A percentile compares a stretch with the other conserved stretches of the same genome.
phyloP scores from a whole-genome alignment of 2,329 filamentous ascomycete species.

The Aspergillus thermomutatus region DNA sequence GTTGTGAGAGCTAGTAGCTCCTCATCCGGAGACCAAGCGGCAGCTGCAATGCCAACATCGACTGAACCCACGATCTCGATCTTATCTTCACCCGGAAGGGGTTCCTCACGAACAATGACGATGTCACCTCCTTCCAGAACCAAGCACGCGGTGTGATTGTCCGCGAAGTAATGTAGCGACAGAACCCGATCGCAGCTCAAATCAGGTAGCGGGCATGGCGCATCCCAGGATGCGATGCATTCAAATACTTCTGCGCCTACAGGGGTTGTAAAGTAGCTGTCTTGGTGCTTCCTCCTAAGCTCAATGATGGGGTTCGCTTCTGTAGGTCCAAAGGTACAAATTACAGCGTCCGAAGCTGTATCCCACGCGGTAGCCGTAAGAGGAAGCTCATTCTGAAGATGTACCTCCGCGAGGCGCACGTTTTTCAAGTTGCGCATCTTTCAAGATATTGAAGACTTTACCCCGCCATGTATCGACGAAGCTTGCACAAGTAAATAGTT shows the following conservation, averaged over 20 bases:
- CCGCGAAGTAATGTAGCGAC: conserved; percentile 79
- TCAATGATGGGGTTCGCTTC: conserved; percentile 68
- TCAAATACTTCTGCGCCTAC: conserved; percentile 40
- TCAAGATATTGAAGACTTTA: conserved; percentile 25
- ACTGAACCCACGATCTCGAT: conserved; percentile 96
- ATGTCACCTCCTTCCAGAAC: conserved; percentile 91
- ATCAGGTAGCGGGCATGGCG: conserved; percentile 73
- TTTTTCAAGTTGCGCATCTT: conserved; percentile 86
- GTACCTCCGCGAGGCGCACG: conserved; percentile 66
- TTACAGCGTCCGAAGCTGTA: conserved; percentile 67
- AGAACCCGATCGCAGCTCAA: conserved; percentile 72
- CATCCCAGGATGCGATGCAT: conserved; percentile 81
- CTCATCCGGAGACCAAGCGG: conserved; percentile 92
- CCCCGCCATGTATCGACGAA: conserved; percentile 34
- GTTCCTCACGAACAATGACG: conserved; percentile 73
- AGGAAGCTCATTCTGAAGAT: conserved; percentile 55
- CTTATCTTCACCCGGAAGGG: conserved; percentile 64
- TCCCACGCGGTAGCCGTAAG: conserved; percentile 86
- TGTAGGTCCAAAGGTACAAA: conserved; percentile 82
- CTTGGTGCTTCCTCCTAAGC: conserved; percentile 53
- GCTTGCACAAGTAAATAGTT: conserved; percentile 5
- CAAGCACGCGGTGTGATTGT: conserved; percentile 72
- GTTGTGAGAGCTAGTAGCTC: conserved; percentile 84
- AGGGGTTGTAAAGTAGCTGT: conserved; percentile 38
- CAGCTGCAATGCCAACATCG: conserved; percentile 84